These are phyloP conservation scores for Grigorovia humatica DNA, from an alignment of 805 yeast genomes.

Conservation along the genomic window DNA sequence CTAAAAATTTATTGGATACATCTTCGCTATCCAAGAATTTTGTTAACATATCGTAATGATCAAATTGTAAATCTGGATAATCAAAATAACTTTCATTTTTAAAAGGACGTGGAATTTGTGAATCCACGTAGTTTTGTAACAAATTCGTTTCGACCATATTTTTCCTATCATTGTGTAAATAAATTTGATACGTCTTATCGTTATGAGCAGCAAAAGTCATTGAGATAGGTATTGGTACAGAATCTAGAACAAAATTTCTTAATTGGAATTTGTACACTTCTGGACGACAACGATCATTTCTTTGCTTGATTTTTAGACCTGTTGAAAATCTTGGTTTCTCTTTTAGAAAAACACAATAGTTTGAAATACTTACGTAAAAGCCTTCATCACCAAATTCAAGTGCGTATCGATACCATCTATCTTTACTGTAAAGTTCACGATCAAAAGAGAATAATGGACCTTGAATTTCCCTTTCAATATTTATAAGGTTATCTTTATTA, in stretches of 20 bases:
- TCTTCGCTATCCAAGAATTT: constrained; percentile 10
- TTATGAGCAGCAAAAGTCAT: constrained; percentile 17
- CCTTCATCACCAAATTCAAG: constrained; percentile 2
- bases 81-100: neutral
- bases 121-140: constrained; percentile 7
- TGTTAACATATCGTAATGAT: constrained; percentile 12
- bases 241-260: constrained; percentile 11
- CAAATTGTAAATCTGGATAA: constrained; percentile 9
- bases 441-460: constrained; percentile 14
- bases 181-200: constrained; percentile 12
- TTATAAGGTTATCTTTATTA: constrained; percentile 6
- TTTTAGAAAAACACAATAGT: neutral
- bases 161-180: neutral
- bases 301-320: constrained; percentile 8
- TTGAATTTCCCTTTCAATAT: constrained; percentile 13
- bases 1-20: constrained; percentile 6
- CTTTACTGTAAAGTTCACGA: constrained; percentile 13
- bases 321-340: constrained; percentile 5
- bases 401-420: constrained; percentile 8
- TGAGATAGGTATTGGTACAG: constrained; percentile 17
- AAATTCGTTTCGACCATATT: constrained; percentile 19
- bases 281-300: constrained; percentile 17
- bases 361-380: neutral
- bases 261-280: constrained; percentile 27
- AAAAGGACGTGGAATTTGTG: neutral